phyloP scores from a whole-genome alignment of 208 protist genomes.

The Polymyxa betae region DNA sequence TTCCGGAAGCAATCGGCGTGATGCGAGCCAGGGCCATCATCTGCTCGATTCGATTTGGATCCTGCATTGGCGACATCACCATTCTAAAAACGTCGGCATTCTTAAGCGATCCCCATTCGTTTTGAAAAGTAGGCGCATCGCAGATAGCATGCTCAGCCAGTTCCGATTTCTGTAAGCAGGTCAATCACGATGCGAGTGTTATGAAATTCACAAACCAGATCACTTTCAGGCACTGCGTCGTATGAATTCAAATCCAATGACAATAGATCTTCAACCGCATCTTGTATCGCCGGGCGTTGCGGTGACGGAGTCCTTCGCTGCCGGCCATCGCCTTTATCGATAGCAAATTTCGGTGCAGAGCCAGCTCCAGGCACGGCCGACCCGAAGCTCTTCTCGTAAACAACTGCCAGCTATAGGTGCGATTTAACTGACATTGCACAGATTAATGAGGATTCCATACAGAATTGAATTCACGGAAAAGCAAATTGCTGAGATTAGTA shows the following conservation, averaged over 20 bases:
- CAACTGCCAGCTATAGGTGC: neutral
- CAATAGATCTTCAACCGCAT: constrained; percentile 3
- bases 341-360: neutral
- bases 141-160: neutral
- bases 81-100: neutral
- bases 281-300: no score
- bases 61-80: neutral
- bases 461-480: constrained; percentile 14
- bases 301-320: neutral
- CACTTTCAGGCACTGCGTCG: neutral
- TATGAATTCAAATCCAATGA: constrained; percentile 1
- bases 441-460: neutral
- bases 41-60: neutral
- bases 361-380: neutral
- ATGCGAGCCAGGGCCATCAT: neutral
- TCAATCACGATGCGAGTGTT: no score
- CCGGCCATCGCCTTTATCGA: neutral
- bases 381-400: constrained; percentile 22
- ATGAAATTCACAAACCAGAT: no score
- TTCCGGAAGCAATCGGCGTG: neutral
- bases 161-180: neutral
- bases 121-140: constrained; percentile 21
- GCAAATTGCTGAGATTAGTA: neutral
- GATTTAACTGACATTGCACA: neutral
- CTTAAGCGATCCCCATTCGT: constrained; percentile 23